Base-by-base conservation (phyloP, 2,329 filamentous ascomycete species). In the Neonectria punicea region DNA sequence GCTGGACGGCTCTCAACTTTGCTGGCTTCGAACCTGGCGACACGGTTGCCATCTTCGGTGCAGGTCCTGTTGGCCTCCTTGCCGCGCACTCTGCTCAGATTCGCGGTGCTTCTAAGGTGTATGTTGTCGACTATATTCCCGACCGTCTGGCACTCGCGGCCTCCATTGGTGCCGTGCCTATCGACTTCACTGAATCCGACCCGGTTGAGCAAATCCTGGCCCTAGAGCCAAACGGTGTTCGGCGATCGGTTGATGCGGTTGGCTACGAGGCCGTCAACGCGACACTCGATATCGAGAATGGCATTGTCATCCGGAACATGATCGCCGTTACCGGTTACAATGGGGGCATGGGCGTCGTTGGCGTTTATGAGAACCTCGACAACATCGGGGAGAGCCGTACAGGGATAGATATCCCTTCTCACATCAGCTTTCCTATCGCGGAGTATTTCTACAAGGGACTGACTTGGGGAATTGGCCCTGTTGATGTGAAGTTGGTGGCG, bases 61-160 rank as follows among this genome's bases (percentile, higher is more conserved):
- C 85, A 5, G 87, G 88, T 0, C 87, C 88, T 0, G 87, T 90
- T 1, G 88, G 88, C 0, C 75, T 90, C 8, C 88, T 90, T 83
- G 86, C 87, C 3, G 87, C 88, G 2, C 89, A 90, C 73, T 87
- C 83, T 1, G 88, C 84, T 1, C 75, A 85, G 0, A 75, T 90
- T 6, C 82, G 88, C 0, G 88, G 88, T 9, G 88, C 88, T 2
- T 85, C 83, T 13, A 83, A 80, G n/a, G 85, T 90, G 0, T 90
- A 82, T 62, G 85, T 88, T 0, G 86, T 91, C 2, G 89, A 91
- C 67, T 84, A 84, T 44, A 86, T 90, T 0, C 81, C 82, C 2
- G 86, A 88, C 69, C 81, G 88, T 14, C 75, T 91, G 7, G 80
- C 83, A 9, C 81, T 83, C 1, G 88, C 88, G 0, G 80, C 85